Evolutionary conservation across 2,329 filamentous ascomycete genomes (phyloP).

Genomic region (Neurospora sp.): DNA sequence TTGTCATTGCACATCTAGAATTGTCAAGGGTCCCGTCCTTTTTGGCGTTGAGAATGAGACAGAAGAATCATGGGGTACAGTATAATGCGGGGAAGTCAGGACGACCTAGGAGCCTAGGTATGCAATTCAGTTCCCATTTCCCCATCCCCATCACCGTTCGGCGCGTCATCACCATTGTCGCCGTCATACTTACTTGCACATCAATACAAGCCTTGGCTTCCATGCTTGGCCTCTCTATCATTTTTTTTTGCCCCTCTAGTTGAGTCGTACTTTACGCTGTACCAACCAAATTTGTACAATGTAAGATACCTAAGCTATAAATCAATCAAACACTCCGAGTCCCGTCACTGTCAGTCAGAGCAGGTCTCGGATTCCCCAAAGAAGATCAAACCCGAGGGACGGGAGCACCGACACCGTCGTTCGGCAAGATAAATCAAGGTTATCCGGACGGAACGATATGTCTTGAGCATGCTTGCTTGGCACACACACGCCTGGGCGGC

Average conservation of each 20-base stretch:
- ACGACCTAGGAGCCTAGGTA: background rate
- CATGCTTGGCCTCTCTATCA: too few relatives aligned
- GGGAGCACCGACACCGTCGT: background rate
- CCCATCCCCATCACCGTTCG: background rate
- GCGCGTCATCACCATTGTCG: background rate
- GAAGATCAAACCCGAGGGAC: background rate
- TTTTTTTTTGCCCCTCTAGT: background rate
- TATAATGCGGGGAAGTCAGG: background rate
- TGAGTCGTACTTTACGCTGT: background rate
- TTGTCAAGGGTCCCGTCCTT: background rate
- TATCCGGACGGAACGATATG: background rate
- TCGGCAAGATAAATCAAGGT: background rate
- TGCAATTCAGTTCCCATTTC: background rate
- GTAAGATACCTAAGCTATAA: too few relatives aligned
- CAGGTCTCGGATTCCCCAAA: background rate
- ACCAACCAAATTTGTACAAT: background rate
- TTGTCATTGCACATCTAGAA: background rate
- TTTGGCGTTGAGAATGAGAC: background rate
- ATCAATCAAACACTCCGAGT: too few relatives aligned
- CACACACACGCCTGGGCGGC: background rate
- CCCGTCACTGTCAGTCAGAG: background rate
- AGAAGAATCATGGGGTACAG: background rate
- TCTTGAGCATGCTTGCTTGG: background rate
- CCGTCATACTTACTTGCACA: too few relatives aligned
- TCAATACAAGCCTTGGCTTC: too few relatives aligned